Evolutionary conservation across 352 stramenopile genomes (phyloP), one percentile per base, ranked within the genome.

Genomic region (Pythium periplocum): DNA sequence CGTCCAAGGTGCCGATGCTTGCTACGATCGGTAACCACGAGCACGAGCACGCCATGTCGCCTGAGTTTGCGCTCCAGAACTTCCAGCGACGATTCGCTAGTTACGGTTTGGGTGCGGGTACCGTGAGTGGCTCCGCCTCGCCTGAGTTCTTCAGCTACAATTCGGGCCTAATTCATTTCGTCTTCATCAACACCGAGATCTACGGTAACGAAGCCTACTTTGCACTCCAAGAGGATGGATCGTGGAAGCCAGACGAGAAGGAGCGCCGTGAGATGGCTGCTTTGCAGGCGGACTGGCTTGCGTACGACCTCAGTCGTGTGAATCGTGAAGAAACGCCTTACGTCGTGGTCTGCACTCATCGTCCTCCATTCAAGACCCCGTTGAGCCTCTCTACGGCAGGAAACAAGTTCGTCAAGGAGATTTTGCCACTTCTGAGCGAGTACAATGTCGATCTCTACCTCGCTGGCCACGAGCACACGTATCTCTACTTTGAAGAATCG

Each of bases 121-220:
- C 63, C 37, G 62, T 59, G 10, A 88, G 78, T 39, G 76, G 81
- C 11, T 90, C 81, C 41, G 51, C 62, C 7, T 89, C 77, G 30
- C 87, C 83, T 51, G 73, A 87, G 36, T 92, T 89, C 44, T 92
- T 81, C 64, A 87, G 77, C 58, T 92, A 88, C 31, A 68, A 67
- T n/a, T 70, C 75, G 1, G 76, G 78, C 0, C 58, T 73, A 10
- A 59, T 90, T 9, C 81, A 92, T 46, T 92, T 92, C 50, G 78
- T 77, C 7, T 75, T 92, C 47, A 74, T 92, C 61, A 86, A 90
- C 64, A 87, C 81, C 1, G 81, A 92, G 55, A 56, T 90, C 4
- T 91, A 91, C 53, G 78, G 81, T 3, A 69, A 88, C 45, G 78
- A 89, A 37, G 63, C 76, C 2, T 91, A 69, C 45, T 62, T 73